Base-by-base conservation (phyloP, 2,329 filamentous ascomycete genomes). In the Pseudocercospora eumusae region DNA sequence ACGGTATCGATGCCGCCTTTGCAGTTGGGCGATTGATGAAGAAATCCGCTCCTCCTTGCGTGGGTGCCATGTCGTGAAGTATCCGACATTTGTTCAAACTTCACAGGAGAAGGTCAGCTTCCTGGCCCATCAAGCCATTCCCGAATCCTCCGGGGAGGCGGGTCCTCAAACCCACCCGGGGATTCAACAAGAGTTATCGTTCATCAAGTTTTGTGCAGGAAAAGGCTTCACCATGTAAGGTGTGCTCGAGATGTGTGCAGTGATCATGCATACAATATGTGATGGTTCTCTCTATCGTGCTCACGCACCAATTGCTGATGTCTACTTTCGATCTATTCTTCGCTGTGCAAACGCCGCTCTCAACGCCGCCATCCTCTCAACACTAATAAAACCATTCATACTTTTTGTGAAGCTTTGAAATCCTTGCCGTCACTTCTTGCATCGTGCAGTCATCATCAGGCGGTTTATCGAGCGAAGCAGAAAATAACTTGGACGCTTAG, bases 1-100 rank as follows among this genome's bases (percentile, higher is more conserved):
- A 86, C 82, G 0, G 91, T 91, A 72, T 93, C 92, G 77, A 70
- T 56, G 65, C 62, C 27, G 57, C 62, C 31, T 63, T 62, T 33
- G 63, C 56, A 6, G 27, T 28, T 13, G 66, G 65, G 20, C 59
- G 57, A 50, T 64, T 64, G 49, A 67, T 53, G 50, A 52, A 55
- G 56, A 56, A n/a, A 15, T 56, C 53, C 28, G 20, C 20, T 49
- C 36, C 36, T 31, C 11, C 47, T 52, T 25, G 47, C 47, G 47
- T 52, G 47, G 47, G 31, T 52, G 47, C 25, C 47, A 31, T 52
- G 47, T 52, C 47, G 23, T 52, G 47, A n/a, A 9, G 47, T n/a
- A n/a, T 27, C 21, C 47, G 15, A 25, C 23, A n/a, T n/a, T n/a
- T n/a, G n/a, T n/a, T n/a, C n/a, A n/a, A n/a, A n/a, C n/a, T n/a